Evolutionary conservation across 768 basidiomycete genomes (phyloP).

Genomic region (Macrolepiota dolichaula): DNA sequence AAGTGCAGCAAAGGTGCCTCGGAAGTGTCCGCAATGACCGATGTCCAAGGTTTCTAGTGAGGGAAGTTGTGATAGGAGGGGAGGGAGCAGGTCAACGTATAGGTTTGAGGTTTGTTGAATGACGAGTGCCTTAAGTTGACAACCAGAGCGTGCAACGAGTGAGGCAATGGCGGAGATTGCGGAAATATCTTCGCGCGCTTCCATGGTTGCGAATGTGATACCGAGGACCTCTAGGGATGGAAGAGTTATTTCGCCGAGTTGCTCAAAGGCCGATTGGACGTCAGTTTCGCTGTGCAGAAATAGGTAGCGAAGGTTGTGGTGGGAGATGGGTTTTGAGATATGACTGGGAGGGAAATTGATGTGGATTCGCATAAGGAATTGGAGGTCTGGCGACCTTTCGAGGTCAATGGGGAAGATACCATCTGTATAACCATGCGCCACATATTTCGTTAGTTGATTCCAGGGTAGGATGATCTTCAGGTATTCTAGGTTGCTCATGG

Average conservation of each 20-base stretch:
- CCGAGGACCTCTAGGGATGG: background rate
- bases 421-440: background rate
- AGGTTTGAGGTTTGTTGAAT: slow-evolving; percentile 1
- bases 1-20: background rate
- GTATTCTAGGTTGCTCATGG: background rate
- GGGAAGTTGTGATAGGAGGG: background rate
- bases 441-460: background rate
- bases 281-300: background rate
- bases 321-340: background rate
- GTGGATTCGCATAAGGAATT: background rate
- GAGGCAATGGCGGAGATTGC: background rate
- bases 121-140: slow-evolving; percentile 1
- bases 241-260: background rate
- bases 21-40: background rate
- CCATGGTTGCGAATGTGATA: background rate
- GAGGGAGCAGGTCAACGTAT: background rate
- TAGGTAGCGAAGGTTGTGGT: background rate
- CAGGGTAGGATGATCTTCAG: background rate
- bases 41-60: slow-evolving; percentile 1
- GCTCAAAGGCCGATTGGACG: background rate
- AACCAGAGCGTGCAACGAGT: background rate
- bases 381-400: background rate
- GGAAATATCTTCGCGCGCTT: background rate
- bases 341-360: background rate
- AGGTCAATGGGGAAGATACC: background rate